These are phyloP conservation scores for Calophaca sinica DNA, from an alignment of 306 rosid species.

Conservation along the genomic window DNA sequence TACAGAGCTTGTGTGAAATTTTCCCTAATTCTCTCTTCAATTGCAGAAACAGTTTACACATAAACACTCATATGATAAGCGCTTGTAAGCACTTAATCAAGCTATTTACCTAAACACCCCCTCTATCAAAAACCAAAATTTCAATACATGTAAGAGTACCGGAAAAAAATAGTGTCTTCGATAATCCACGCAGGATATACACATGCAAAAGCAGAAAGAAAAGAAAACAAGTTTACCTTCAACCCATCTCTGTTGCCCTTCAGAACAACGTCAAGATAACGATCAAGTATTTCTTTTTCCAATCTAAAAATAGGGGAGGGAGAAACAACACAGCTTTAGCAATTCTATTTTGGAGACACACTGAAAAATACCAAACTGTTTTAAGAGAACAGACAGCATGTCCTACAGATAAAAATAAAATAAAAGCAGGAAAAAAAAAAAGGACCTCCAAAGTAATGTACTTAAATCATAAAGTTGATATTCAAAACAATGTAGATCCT, in stretches of 20 bases:
- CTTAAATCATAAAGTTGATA: constrained; percentile 20
- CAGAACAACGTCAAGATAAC: constrained; percentile 90
- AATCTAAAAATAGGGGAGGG: constrained; percentile 60
- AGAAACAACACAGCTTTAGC: constrained; percentile 35
- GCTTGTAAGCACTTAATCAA: not conserved
- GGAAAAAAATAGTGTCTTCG: constrained; percentile 18
- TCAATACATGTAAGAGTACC: constrained; percentile 31
- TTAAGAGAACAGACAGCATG: not conserved
- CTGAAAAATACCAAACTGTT: not conserved
- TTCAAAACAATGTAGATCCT: constrained; percentile 34
- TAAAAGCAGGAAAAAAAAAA: not conserved
- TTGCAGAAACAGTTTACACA: not conserved
- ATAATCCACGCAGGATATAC: constrained; percentile 10
- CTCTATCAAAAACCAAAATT: not conserved
- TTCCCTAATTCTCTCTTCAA: not conserved
- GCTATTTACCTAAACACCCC: not conserved
- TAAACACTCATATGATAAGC: not conserved
- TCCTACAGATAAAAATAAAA: constrained; percentile 30
- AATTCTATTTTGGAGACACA: constrained; percentile 23
- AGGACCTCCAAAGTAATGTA: constrained; percentile 7
- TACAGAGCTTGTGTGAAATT: not conserved
- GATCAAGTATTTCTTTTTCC: constrained; percentile 96
- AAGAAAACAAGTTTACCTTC: constrained; percentile 65
- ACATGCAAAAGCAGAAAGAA: constrained; percentile 25
- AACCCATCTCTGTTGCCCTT: constrained; percentile 96